Base-by-base conservation (phyloP, 345 rosid species). In the Aquilaria yunnanensis region DNA sequence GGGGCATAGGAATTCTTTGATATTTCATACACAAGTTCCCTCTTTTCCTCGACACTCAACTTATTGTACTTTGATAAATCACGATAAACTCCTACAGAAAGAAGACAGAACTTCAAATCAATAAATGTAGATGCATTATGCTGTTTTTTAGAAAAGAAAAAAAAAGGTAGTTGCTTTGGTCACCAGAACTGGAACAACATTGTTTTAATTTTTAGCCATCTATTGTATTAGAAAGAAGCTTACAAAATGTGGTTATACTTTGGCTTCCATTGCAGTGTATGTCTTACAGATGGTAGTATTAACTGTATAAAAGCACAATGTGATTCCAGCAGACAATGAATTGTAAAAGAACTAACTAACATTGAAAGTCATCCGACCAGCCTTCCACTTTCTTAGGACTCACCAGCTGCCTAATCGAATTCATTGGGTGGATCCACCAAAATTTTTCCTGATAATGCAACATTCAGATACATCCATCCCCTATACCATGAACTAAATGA, bases 11-110 rank as follows among this genome's bases (percentile, higher is more conserved):
- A 76, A 58, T 80, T 76, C 62, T 85, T 81, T 1, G 96, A 87
- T 57, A 95, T 73, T 68, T 81, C 80, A 74, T 95, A 84, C 49
- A 95, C 93, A 46, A 89, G 75, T 69, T 91, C 93, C 71, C 93
- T 80, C 62, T 85, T 87, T 73, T 95, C 91, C n/a, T 88, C 83
- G 72, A 95, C 70, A 70, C 73, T 86, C 70, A 84, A 69, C 73
- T 74, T 80, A 66, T 72, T 68, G 75, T 82, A 79, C 64, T 82
- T 84, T 31, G 85, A 70, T 57, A 83, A 77, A 67, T 82, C 83
- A 57, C 67, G 75, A 30, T 52, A 77, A 73, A 58, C 41, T 66
- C 77, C 86, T 78, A 56, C 14, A 60, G 34, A n/a, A 70, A 70
- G 1, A 54, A 66, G 58, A 47, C 9, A 8, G 55, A 59, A 51